phyloP scores from a whole-genome alignment of 2,329 filamentous ascomycete genomes.

The Cladosporium sp. region DNA sequence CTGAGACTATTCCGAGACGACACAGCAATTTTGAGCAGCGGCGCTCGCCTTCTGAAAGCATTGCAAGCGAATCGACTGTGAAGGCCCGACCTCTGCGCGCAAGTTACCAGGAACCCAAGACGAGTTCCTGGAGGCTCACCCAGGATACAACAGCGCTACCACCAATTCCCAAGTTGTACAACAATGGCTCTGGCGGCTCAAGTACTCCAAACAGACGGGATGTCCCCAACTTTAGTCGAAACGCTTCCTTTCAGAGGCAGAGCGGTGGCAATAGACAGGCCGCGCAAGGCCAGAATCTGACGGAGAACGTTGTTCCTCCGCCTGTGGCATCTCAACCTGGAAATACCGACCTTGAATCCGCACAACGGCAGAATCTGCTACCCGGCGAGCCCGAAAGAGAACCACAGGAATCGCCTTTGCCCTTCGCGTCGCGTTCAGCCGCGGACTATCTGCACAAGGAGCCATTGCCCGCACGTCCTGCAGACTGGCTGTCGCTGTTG shows the following conservation, averaged over 20 bases:
- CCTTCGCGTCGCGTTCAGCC: not conserved
- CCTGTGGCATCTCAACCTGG: not conserved
- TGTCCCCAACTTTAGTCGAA: constrained; percentile 1
- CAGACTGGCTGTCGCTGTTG: constrained; percentile 15
- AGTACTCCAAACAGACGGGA: not conserved
- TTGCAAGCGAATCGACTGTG: constrained; percentile 8
- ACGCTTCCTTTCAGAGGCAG: not conserved
- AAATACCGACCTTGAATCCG: not conserved
- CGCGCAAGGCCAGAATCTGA: constrained; percentile 1
- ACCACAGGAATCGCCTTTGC: constrained; percentile 48
- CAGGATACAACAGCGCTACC: not conserved
- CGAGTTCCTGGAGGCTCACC: not conserved
- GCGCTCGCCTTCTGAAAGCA: constrained; percentile 12
- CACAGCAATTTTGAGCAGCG: constrained; percentile 22
- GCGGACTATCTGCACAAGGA: constrained; percentile 4
- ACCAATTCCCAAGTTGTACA: not conserved
- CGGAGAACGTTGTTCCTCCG: constrained; percentile 1
- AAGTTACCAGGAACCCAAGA: constrained; percentile 19
- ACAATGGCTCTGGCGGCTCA: not conserved
- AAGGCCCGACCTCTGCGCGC: constrained; percentile 17
- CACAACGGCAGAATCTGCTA: not conserved
- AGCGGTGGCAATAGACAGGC: constrained; percentile 7
- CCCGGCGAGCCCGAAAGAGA: not conserved
- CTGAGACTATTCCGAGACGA: constrained; percentile 7
- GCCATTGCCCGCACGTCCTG: not conserved